phyloP scores from a whole-genome alignment of 176 grass and related monocot species.

The Puccinellia tenuiflora region DNA sequence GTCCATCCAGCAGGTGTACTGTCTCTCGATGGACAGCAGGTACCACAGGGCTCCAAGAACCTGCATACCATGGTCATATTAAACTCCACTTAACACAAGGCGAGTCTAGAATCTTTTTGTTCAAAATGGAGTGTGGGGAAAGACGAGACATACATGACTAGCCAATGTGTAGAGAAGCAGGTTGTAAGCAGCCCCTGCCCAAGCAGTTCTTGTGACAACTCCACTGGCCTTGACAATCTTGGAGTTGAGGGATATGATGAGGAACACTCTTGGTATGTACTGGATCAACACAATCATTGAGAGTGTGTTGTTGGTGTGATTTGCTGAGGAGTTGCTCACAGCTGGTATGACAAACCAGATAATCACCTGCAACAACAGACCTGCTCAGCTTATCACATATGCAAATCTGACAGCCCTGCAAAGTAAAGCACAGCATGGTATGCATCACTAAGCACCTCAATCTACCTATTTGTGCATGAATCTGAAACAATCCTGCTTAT shows the following conservation, averaged over 20 bases:
- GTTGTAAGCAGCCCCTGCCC: slow-evolving; percentile 87
- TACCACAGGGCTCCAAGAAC: slow-evolving; percentile 92
- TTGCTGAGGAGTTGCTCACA: slow-evolving; percentile 54
- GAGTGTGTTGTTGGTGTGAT: slow-evolving; percentile 81
- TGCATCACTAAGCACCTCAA: background rate
- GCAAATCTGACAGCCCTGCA: background rate
- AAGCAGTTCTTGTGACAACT: slow-evolving; percentile 76
- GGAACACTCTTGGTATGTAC: slow-evolving; percentile 76
- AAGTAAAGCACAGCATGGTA: background rate
- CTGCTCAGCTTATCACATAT: background rate
- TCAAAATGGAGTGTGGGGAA: background rate
- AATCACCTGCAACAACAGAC: slow-evolving; percentile 49
- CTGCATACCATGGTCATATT: slow-evolving; percentile 27
- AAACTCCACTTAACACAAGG: background rate
- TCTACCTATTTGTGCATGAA: background rate
- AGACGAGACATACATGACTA: slow-evolving; percentile 59
- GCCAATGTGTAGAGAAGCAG: slow-evolving; percentile 88
- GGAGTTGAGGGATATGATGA: slow-evolving; percentile 71
- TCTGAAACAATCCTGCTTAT: background rate
- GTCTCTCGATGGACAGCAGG: slow-evolving; percentile 81
- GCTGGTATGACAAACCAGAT: slow-evolving; percentile 89
- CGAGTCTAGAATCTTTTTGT: background rate
- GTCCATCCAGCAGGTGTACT: slow-evolving; percentile 75
- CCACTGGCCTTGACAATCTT: slow-evolving; percentile 84
- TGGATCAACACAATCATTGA: slow-evolving; percentile 84